Evolutionary conservation across 208 protist genomes (phyloP), one percentile per base, ranked within the genome.

Genomic region (Endotrypanum monterogeii): DNA sequence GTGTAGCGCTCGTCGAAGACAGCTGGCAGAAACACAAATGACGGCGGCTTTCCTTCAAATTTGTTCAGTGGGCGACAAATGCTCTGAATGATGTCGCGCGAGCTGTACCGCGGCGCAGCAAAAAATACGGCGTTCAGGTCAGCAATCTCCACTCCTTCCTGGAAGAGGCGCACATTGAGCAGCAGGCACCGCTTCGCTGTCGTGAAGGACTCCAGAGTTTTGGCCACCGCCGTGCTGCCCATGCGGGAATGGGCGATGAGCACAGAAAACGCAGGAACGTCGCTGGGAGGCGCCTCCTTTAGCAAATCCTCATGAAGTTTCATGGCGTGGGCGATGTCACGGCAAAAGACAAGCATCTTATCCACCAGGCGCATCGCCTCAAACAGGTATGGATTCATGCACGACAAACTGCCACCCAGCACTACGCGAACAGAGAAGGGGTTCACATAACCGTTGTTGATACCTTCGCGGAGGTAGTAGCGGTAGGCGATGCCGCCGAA

Each of bases 91-190:
- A 94, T 94, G 78, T 94, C 89, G 51, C 89, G 87, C 16, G 87
- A 86, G 76, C 89, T 94, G 78, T 89, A 92, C 23, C 89, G 87
- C 25, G 89, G 89, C 0, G 87, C 85, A 1, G 87, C 87, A 60
- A 94, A 94, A 72, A 94, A 94, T 25, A 94, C 89, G 60, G 87
- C 89, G 69, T 92, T 94, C 25, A 94, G 77, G 73, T 94, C 87
- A 11, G 89, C 80, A 12, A 94, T 89, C 60, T 94, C 87, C 30
- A 94, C 84, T 20, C 89, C 89, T 62, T 92, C 87, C 78, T 94
- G 89, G 78, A 94, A 92, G 32, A 94, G 85, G 0, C 89, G 85
- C 78, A 94, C 85, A 70, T 94, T 94, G 44, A 94, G 75, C 12
- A 94, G 75, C 32, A 92, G 28, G 67, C 75, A 83, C 20, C 89